A percentile compares a stretch with the other conserved stretches of the same genome.
Conservation (phyloP, 192 early-diverging fungal species). For the Mortierella claussenii region DNA sequence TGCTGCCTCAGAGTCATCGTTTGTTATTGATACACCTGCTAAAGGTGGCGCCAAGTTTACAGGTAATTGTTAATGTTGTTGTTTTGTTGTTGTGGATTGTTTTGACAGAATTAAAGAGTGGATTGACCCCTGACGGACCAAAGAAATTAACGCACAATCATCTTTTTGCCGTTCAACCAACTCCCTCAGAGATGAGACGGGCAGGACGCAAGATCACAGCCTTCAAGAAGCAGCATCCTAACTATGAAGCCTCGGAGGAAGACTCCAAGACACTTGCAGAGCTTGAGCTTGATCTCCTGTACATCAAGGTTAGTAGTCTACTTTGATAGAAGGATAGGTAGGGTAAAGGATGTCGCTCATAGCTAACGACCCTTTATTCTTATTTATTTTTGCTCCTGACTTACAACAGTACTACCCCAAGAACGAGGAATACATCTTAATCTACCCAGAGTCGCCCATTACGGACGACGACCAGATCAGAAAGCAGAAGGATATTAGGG, state of each 20-base stretch:
- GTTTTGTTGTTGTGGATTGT: too few relatives aligned
- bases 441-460: slow-evolving; percentile 30
- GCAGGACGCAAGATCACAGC: slow-evolving; percentile 34
- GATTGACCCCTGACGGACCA: neutral
- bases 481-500: slow-evolving; percentile 27
- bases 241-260: slow-evolving; percentile 17
- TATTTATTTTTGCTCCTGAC: neutral
- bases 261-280: slow-evolving; percentile 26
- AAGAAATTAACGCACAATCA: neutral
- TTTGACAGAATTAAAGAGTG: neutral
- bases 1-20: too few relatives aligned
- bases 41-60: too few relatives aligned
- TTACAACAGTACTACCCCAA: slow-evolving; percentile 33
- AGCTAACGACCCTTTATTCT: neutral
- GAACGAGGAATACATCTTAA: slow-evolving; percentile 30
- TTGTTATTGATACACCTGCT: too few relatives aligned
- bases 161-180: neutral
- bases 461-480: slow-evolving; percentile 21
- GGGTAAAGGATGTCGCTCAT: neutral
- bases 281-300: slow-evolving; percentile 31
- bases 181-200: slow-evolving; percentile 28
- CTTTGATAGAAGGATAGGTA: neutral
- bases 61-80: slow-evolving; percentile 13
- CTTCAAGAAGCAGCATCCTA: slow-evolving; percentile 46
- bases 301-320: slow-evolving; percentile 35